Conservation (phyloP, 306 rosid genomes). For the Castanea mollissima region DNA sequence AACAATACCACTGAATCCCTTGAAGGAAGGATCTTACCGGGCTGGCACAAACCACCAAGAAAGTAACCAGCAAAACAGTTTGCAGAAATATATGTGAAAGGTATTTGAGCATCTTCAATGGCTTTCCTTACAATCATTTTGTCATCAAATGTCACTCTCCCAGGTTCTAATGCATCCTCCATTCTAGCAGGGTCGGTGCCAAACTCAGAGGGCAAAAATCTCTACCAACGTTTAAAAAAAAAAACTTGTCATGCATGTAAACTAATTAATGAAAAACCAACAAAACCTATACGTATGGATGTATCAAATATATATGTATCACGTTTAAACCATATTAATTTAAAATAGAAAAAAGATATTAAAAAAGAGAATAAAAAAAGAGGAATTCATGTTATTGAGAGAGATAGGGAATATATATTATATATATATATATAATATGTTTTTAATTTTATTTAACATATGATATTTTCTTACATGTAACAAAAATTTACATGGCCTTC, state of each 20-base stretch:
- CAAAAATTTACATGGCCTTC: too few species aligned
- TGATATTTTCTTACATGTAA: too few species aligned
- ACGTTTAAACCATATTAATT: too few species aligned
- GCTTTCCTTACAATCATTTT: conserved; percentile 76
- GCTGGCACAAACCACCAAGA: conserved; percentile 71
- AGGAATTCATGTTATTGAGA: too few species aligned
- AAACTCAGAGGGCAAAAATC: conserved; percentile 74
- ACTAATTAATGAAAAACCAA: not conserved
- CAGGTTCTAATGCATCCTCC: conserved; percentile 66
- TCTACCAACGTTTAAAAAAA: conserved; percentile 25
- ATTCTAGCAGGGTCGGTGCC: conserved; percentile 73
- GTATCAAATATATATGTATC: too few species aligned
- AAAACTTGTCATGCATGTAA: not conserved
- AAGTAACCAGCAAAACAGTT: conserved; percentile 77
- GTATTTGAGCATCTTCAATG: conserved; percentile 63
- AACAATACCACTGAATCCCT: conserved; percentile 50
- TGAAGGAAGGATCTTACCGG: conserved; percentile 50
- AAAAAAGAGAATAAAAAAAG: too few species aligned
- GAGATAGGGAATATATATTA: too few species aligned
- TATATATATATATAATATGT: too few species aligned
- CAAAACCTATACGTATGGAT: too few species aligned
- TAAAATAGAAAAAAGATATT: too few species aligned
- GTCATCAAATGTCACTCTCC: conserved; percentile 76
- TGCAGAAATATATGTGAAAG: conserved; percentile 67
- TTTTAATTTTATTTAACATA: too few species aligned